Evolutionary conservation across 176 grass and related monocot genomes (phyloP), one percentile per base, ranked within the genome.

Genomic region (Melocanna baccifera): DNA sequence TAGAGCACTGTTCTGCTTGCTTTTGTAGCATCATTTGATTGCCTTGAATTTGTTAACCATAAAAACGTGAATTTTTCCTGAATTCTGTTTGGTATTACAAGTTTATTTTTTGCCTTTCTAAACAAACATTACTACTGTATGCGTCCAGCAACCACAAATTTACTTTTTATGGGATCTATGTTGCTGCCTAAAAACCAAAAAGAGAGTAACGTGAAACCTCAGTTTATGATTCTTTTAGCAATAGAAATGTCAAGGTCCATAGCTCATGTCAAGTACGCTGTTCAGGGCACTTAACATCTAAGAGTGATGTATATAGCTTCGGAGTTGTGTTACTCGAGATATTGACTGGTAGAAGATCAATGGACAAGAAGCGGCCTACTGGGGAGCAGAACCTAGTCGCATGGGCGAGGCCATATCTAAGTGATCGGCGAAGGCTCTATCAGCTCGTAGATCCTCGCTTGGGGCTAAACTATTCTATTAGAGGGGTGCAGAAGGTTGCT

Each of bases 301-400:
- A 92, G 68, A 98, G 93, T 30, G 93, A 98, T 70, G 89, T 98
- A 5, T 98, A 91, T 75, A 98, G 92, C 66, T 93, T 91, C 22
- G 96, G 93, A 80, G 96, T 95, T 73, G 96, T 98, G 34, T 52
- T 98, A 19, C 96, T 98, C 9, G 96, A 98, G 85, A 91, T 95
- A 52, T 73, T 98, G 25, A 95, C 96, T 0, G 93, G 93, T 16
- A 91, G 93, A 73, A 85, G 93, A 79, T 98, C 96, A 6, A 72
- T 98, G 85, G 96, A 98, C 93, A 98, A 95, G 71, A 98, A 95
- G 50, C 89, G 93, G 4, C 93, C 93, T 16, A 80, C 80, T 1
- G 93, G 89, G 8, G 87, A 98, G 87, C 93, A 95, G 34, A 98
- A 98, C 71, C 86, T 98, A 18, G 96, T 93, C 0, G 86, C 80